Base-by-base conservation (phyloP, 164 flowering plant genomes). In the Annona squamosa region DNA sequence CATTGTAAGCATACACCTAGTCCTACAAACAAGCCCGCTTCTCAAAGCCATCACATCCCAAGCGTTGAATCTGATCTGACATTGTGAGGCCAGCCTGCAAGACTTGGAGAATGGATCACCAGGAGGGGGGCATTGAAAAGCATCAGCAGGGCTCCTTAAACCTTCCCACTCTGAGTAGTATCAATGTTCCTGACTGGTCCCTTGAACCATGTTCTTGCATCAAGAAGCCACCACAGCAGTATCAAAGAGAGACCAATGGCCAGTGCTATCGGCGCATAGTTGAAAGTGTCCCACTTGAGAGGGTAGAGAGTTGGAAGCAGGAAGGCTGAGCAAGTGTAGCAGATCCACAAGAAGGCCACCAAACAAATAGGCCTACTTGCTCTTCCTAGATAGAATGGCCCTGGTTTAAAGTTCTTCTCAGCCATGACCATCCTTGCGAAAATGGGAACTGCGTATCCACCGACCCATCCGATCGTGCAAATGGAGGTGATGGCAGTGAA, bases 381-480 rank as follows among this genome's bases (percentile, higher is more conserved):
- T 79, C 71, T 84, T 17, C 91, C 92, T 80, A 87, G 71, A 71
- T 85, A 87, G 74, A 87, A 87, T 4, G 91, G 90, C 9, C 91
- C 91, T 3, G 88, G 48, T 19, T 84, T 89, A 82, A 87, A 89
- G 73, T 86, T 80, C 74, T 81, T 79, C 77, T 87, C 95, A 1
- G 48, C 71, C 89, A 86, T 90, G 17, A 85, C 84, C 90, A 89
- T 76, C 77, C 95, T 85, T 43, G 90, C 87, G 19, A 89, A 86
- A 67, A 90, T 89, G 5, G 91, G 95, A 52, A 89, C 86, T 3
- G 92, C 95, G 71, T 90, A 89, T 0, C 92, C 91, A 16, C 95
- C 95, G n/a, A 90, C 92, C 95, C 92, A 90, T 9, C 95, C 94
- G 1, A 90, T 80, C 7, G 91, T 88, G 59, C 88, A 82, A 73